Evolutionary conservation across 352 stramenopile genomes (phyloP).

Genomic region (Globisporangium spinosum): DNA sequence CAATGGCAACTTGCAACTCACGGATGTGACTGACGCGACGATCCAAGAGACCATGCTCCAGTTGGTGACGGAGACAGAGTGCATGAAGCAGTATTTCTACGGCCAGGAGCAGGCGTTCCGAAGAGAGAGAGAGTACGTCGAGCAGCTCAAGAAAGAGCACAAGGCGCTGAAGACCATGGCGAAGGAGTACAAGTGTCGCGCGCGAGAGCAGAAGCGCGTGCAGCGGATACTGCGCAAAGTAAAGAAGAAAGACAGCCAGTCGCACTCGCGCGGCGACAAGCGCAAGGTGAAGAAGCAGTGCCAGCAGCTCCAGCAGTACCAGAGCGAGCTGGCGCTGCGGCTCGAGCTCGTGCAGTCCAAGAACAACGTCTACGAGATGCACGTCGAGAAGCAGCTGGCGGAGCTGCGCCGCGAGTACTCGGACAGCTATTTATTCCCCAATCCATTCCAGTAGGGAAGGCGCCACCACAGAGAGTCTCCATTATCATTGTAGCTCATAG

Average conservation of each 20-base stretch:
- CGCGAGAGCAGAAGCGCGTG: slow-evolving; percentile 32
- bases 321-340: slow-evolving; percentile 41
- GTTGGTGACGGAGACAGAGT: slow-evolving; percentile 25
- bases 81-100: slow-evolving; percentile 34
- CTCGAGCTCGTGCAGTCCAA: slow-evolving; percentile 67
- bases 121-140: slow-evolving; percentile 25
- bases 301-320: slow-evolving; percentile 36
- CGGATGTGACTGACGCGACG: slow-evolving; percentile 18
- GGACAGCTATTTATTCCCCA: slow-evolving; percentile 62
- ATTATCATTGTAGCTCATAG: not conserved
- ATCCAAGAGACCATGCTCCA: slow-evolving; percentile 31
- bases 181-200: slow-evolving; percentile 35
- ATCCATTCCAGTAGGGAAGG: slow-evolving; percentile 16
- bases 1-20: slow-evolving; percentile 2
- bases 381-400: slow-evolving; percentile 44
- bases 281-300: slow-evolving; percentile 42
- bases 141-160: slow-evolving; percentile 35
- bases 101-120: slow-evolving; percentile 34
- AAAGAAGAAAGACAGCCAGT: slow-evolving; percentile 20
- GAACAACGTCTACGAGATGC: slow-evolving; percentile 45
- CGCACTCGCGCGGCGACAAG: slow-evolving; percentile 7
- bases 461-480: not conserved
- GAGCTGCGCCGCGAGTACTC: slow-evolving; percentile 63
- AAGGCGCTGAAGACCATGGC: slow-evolving; percentile 31
- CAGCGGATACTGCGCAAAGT: slow-evolving; percentile 28